Evolutionary conservation across 176 grass and related monocot species (phyloP).

Genomic region (Hordeum vulgare): MorexV3_pseudomolecules_assembly NC_058523.1:505531279-505531778

Average conservation of each 20-base stretch:
- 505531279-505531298: slow-evolving; percentile 18
- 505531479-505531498: slow-evolving; percentile 52
- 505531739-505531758: not conserved
- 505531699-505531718: not conserved
- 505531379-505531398: not conserved
- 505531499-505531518: slow-evolving; percentile 60
- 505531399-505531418: not conserved
- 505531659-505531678: slow-evolving; percentile 1
- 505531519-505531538: slow-evolving; percentile 54
- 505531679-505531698: not conserved
- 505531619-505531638: not conserved
- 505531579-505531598: slow-evolving; percentile 30
- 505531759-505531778: not conserved
- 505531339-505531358: slow-evolving; percentile 44
- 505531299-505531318: not conserved
- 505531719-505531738: not conserved
- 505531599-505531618: not conserved
- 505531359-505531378: not conserved
- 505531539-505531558: slow-evolving; percentile 64
- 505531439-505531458: not conserved
- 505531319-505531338: slow-evolving; percentile 35
- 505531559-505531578: slow-evolving; percentile 48
- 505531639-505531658: slow-evolving; percentile 1
- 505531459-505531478: slow-evolving; percentile 54
- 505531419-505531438: slow-evolving; percentile 6